These are phyloP conservation scores for Eragrostis curvula DNA, from an alignment of 176 grass and related monocot genomes.

Conservation along the genomic window DNA sequence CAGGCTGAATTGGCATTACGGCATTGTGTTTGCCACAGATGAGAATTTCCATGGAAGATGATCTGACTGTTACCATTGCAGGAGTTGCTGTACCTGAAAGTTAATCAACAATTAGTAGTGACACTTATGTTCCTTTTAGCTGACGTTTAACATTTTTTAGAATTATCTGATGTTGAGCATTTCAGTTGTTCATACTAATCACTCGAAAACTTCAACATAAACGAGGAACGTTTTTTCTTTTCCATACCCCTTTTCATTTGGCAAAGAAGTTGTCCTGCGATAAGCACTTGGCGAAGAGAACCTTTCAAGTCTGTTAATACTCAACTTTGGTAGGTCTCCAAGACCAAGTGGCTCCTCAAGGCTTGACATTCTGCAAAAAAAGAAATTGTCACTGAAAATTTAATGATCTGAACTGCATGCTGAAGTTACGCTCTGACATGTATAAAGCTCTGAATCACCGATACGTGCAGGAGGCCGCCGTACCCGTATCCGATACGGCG, in stretches of 20 bases:
- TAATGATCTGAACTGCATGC: neutral
- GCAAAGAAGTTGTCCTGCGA: conserved; percentile 19
- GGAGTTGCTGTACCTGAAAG: conserved; percentile 29
- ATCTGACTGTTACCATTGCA: conserved; percentile 33
- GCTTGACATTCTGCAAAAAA: conserved; percentile 69
- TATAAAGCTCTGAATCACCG: no score
- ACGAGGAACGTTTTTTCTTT: neutral
- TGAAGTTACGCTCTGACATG: neutral
- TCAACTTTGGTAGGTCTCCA: conserved; percentile 77
- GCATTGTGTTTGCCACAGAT: conserved; percentile 43
- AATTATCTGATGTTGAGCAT: neutral
- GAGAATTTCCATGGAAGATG: conserved; percentile 32
- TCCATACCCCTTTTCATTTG: no score
- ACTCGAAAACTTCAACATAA: neutral
- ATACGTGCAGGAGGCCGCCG: no score
- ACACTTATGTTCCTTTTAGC: neutral
- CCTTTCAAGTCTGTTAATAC: conserved; percentile 70
- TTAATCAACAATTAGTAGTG: neutral
- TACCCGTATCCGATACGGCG: no score
- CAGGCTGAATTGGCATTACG: conserved; percentile 38
- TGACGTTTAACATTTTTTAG: no score
- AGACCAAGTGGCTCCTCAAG: conserved; percentile 79
- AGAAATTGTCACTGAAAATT: neutral
- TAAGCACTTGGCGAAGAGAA: conserved; percentile 44
- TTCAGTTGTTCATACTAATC: neutral